These are phyloP conservation scores for Pelargonium citronellum DNA, from an alignment of 441 rosid species.

Conservation along the genomic window DNA sequence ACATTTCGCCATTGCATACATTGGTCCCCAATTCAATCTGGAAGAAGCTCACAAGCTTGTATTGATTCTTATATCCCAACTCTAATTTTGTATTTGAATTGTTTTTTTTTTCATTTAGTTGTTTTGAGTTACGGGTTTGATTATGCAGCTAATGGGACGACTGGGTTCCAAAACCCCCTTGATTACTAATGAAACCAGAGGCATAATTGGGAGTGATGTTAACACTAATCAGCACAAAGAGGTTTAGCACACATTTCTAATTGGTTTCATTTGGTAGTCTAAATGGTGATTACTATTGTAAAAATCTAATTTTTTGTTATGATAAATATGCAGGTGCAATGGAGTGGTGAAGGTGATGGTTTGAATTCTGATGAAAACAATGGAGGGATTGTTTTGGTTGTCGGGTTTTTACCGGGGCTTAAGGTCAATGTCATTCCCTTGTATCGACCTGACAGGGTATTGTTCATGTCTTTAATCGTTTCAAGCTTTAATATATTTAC, in stretches of 20 bases:
- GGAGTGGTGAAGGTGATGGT: constrained; percentile 26
- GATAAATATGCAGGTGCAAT: constrained; percentile 27
- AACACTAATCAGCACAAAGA: constrained; percentile 25
- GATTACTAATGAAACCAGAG: constrained; percentile 34
- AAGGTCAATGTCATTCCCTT: constrained; percentile 37
- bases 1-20: constrained; percentile 42
- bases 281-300: background rate
- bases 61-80: constrained; percentile 2
- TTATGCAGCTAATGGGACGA: constrained; percentile 27
- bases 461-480: background rate
- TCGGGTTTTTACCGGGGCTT: constrained; percentile 53
- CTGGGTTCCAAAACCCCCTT: constrained; percentile 33
- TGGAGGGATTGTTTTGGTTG: constrained; percentile 41
- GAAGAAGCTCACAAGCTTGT: constrained; percentile 33
- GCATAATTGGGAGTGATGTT: constrained; percentile 44
- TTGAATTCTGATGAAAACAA: constrained; percentile 10
- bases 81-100: background rate
- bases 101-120: background rate
- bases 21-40: constrained; percentile 30
- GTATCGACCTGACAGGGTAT: constrained; percentile 28
- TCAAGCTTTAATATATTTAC: no score
- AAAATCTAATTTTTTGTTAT: background rate
- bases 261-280: background rate
- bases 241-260: background rate
- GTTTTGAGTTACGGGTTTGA: constrained; percentile 7